Evolutionary conservation across 305 asterid species (phyloP).

Genomic region (Fraxinus paxiana): DNA sequence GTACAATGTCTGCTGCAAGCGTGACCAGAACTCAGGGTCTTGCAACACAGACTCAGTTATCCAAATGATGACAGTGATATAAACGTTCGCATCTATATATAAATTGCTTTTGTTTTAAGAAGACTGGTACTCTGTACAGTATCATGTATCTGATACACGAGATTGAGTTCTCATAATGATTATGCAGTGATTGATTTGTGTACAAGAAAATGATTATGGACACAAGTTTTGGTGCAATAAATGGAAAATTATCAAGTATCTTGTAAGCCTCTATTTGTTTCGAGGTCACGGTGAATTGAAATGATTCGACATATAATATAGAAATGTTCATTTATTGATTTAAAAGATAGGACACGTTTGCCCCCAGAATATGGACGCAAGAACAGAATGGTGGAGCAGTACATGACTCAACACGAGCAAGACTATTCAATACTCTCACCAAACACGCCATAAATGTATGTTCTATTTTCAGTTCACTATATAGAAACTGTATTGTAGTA

Average conservation of each 20-base stretch:
- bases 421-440: neutral
- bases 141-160: neutral
- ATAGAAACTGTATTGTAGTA: neutral
- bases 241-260: neutral
- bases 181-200: neutral
- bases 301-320: neutral
- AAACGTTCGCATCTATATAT: neutral
- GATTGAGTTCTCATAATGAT: neutral
- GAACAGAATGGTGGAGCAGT: neutral
- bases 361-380: neutral
- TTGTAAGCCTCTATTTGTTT: neutral
- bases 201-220: neutral
- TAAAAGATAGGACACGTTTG: neutral
- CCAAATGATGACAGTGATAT: conserved; percentile 34
- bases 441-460: neutral
- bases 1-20: conserved; percentile 55
- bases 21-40: conserved; percentile 40
- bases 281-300: neutral
- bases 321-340: neutral
- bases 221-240: neutral
- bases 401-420: neutral
- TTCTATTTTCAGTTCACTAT: neutral
- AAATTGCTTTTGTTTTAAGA: neutral
- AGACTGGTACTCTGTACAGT: neutral
- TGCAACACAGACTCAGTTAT: conserved; percentile 36